Conservation (phyloP, 2,329 filamentous ascomycete species). For the Colletotrichum sp. region DNA sequence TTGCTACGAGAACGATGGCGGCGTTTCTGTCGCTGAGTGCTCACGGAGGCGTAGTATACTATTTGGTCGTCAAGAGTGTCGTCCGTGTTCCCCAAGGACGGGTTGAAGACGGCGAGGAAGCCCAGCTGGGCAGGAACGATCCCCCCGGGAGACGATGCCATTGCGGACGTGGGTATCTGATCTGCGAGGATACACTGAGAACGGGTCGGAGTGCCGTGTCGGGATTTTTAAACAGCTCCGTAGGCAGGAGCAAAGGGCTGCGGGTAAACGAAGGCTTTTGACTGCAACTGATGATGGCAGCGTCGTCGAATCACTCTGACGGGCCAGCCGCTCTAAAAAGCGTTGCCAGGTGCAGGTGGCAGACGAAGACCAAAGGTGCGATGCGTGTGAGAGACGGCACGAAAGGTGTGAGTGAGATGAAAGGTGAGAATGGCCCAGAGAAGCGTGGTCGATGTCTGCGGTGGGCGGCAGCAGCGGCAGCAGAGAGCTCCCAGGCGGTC, state of each 20-base stretch:
- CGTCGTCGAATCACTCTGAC: background rate
- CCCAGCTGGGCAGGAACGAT: slow-evolving; percentile 82
- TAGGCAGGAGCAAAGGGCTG: background rate
- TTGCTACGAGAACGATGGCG: slow-evolving; percentile 47
- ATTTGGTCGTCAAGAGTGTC: slow-evolving; percentile 78
- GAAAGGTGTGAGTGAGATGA: background rate
- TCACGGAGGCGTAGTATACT: slow-evolving; percentile 84
- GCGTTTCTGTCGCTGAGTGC: slow-evolving; percentile 42
- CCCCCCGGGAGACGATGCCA: slow-evolving; percentile 21
- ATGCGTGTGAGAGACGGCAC: background rate
- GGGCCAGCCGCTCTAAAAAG: background rate
- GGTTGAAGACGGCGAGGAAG: slow-evolving; percentile 95
- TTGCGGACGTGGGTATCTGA: background rate
- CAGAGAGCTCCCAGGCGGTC: background rate
- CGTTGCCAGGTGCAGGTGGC: background rate
- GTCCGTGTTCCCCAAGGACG: slow-evolving; percentile 69
- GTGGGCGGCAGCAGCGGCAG: background rate
- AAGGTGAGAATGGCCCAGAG: background rate
- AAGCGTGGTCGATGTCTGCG: background rate
- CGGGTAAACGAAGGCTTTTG: background rate
- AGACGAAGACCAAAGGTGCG: background rate
- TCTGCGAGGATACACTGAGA: background rate
- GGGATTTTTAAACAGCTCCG: background rate
- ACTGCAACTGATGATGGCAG: background rate
- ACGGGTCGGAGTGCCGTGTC: background rate